A percentile compares a stretch with the other conserved stretches of the same genome.
These are phyloP conservation scores for Mycosarcoma maydis DNA, from an alignment of 1,284 basidiomycete species.

Conservation along the genomic window DNA sequence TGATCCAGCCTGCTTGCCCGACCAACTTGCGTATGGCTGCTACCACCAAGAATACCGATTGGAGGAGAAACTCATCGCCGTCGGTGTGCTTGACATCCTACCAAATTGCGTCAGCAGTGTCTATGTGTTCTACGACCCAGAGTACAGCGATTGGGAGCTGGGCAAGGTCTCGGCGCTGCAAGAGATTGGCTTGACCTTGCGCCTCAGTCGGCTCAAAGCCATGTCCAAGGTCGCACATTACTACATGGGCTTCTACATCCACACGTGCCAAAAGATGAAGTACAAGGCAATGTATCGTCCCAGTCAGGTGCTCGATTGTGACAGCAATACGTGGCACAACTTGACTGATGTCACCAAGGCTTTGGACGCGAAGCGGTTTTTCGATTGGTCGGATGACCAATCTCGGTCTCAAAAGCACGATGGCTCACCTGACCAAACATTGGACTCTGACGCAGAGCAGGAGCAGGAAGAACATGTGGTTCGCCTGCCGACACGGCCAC, in stretches of 20 bases:
- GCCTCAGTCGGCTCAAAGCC: slow-evolving; percentile 34
- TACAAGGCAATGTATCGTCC: slow-evolving; percentile 95
- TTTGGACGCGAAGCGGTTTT: slow-evolving; percentile 17
- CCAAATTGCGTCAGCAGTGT: slow-evolving; percentile 91
- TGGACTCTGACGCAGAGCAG: slow-evolving; percentile 29
- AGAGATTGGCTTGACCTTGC: slow-evolving; percentile 51
- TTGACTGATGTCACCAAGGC: slow-evolving; percentile 6
- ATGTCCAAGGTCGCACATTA: slow-evolving; percentile 28
- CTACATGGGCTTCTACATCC: slow-evolving; percentile 58
- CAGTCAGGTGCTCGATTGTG: slow-evolving; percentile 80
- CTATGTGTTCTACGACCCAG: slow-evolving; percentile 91
- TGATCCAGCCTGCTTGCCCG: neutral
- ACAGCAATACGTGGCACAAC: slow-evolving; percentile 24
- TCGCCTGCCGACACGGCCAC: slow-evolving; percentile 37
- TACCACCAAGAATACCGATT: slow-evolving; percentile 65
- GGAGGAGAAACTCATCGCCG: slow-evolving; percentile 82
- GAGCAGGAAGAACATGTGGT: slow-evolving; percentile 31
- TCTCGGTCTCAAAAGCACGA: neutral
- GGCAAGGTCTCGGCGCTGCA: slow-evolving; percentile 74
- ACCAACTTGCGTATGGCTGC: slow-evolving; percentile 46
- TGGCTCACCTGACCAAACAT: neutral
- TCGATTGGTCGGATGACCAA: slow-evolving; percentile 15
- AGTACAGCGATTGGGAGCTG: slow-evolving; percentile 78
- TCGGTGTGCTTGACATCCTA: slow-evolving; percentile 90
- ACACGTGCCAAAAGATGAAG: slow-evolving; percentile 85